These are phyloP conservation scores for Fusarium sp. DNA, from an alignment of 2,329 filamentous ascomycete species.

Conservation along the genomic window DNA sequence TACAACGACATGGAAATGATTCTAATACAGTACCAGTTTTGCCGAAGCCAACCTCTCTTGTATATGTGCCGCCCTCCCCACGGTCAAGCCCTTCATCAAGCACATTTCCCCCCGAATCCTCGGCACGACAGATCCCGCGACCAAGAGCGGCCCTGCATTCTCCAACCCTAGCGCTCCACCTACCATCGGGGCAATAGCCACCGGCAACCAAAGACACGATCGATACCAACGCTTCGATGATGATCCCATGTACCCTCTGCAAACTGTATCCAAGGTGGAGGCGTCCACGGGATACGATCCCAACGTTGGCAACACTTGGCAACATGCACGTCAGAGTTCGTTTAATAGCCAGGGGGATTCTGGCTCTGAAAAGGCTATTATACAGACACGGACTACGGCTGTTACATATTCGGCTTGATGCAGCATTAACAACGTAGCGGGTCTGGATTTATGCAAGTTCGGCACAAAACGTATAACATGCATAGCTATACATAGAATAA, in stretches of 20 bases:
- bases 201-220: constrained; percentile 1
- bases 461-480: not conserved
- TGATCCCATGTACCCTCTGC: constrained; percentile 12
- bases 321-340: not conserved
- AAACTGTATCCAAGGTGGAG: constrained; percentile 12
- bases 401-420: constrained; percentile 6
- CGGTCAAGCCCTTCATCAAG: constrained; percentile 26
- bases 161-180: constrained; percentile 22
- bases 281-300: not conserved
- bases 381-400: constrained; percentile 17
- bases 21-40: constrained; percentile 1
- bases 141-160: constrained; percentile 3
- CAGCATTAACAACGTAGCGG: not conserved
- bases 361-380: constrained; percentile 20
- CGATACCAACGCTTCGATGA: constrained; percentile 19
- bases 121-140: constrained; percentile 1
- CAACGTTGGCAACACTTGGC: not conserved
- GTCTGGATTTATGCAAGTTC: not conserved
- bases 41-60: constrained; percentile 31
- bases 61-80: constrained; percentile 26
- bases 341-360: constrained; percentile 12
- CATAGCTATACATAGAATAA: not conserved
- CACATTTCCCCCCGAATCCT: constrained; percentile 27
- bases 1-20: not conserved
- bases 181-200: constrained; percentile 15